Conservation (phyloP, 345 rosid species). For the Mangifera indica region DNA sequence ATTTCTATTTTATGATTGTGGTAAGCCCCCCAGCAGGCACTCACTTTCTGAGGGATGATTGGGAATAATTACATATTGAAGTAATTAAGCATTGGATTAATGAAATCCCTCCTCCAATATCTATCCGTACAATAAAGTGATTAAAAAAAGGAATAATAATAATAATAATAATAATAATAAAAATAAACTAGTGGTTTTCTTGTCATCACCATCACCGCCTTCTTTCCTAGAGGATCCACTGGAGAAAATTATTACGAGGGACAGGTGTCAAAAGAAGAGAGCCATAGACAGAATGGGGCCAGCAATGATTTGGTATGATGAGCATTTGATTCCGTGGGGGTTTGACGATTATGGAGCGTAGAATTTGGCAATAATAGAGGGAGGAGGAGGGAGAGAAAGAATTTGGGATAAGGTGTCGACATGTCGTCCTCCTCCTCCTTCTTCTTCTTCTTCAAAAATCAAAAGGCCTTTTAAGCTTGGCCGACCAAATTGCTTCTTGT, state of each 20-base stretch:
- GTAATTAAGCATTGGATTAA: slow-evolving; percentile 17
- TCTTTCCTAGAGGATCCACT: too few species aligned
- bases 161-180: too few species aligned
- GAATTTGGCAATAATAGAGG: slow-evolving; percentile 42
- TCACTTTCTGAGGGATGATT: slow-evolving; percentile 36
- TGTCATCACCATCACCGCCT: background rate
- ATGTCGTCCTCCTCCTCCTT: background rate
- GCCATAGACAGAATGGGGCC: slow-evolving; percentile 33
- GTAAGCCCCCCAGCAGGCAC: slow-evolving; percentile 26
- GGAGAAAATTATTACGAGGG: too few species aligned
- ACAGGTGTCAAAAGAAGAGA: slow-evolving; percentile 22
- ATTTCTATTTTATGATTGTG: background rate
- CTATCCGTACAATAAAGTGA: slow-evolving; percentile 20
- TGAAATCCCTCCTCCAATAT: slow-evolving; percentile 3
- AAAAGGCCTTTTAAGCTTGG: slow-evolving; percentile 2
- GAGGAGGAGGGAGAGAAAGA: slow-evolving; percentile 17
- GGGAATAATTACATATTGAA: slow-evolving; percentile 32
- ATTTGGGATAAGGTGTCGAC: slow-evolving; percentile 26
- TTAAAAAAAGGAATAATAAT: background rate
- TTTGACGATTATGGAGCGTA: slow-evolving; percentile 47
- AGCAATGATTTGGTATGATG: slow-evolving; percentile 63
- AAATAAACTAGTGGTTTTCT: background rate
- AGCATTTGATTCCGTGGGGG: slow-evolving; percentile 52
- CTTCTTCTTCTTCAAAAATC: too few species aligned
- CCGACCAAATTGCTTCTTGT: slow-evolving; percentile 29